These are phyloP conservation scores for Talaromyces stipitatus DNA, from an alignment of 495 filamentous ascomycete genomes.

Conservation along the genomic window DNA sequence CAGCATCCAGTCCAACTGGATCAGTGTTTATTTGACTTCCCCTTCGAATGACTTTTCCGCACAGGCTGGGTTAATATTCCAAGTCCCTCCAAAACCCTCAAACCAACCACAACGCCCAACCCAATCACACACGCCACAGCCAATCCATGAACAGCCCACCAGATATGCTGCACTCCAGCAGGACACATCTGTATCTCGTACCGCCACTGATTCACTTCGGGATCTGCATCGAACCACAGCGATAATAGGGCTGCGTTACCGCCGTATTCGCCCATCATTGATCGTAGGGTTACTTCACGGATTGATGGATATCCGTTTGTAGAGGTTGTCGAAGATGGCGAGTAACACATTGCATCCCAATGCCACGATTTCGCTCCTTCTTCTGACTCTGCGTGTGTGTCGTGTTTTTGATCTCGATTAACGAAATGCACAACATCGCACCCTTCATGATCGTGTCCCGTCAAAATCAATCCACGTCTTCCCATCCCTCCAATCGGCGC, in stretches of 20 bases:
- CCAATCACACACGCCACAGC: slow-evolving; percentile 39
- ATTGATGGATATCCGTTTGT: slow-evolving; percentile 33
- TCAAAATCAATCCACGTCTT: slow-evolving; percentile 68
- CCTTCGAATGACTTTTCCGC: background rate
- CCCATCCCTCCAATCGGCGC: slow-evolving; percentile 48
- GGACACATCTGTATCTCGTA: slow-evolving; percentile 71
- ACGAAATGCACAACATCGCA: slow-evolving; percentile 83
- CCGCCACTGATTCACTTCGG: slow-evolving; percentile 55
- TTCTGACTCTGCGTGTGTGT: slow-evolving; percentile 12
- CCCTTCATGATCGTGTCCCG: slow-evolving; percentile 90
- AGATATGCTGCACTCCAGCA: slow-evolving; percentile 80
- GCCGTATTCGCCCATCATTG: slow-evolving; percentile 94
- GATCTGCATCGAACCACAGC: slow-evolving; percentile 72
- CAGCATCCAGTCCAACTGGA: background rate
- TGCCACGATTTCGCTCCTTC: slow-evolving; percentile 16
- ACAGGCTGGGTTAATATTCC: background rate
- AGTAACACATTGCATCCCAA: slow-evolving; percentile 28
- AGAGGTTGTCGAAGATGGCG: background rate
- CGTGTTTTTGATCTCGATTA: slow-evolving; percentile 36
- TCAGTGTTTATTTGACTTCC: background rate
- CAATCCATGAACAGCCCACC: slow-evolving; percentile 82
- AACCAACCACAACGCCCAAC: background rate
- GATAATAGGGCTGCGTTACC: slow-evolving; percentile 85
- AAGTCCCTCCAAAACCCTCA: background rate
- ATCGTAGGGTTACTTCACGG: slow-evolving; percentile 89